These are phyloP conservation scores for Lodderomyces orthopsilosis DNA, from an alignment of 1,139 yeast species.

Conservation along the genomic window DNA sequence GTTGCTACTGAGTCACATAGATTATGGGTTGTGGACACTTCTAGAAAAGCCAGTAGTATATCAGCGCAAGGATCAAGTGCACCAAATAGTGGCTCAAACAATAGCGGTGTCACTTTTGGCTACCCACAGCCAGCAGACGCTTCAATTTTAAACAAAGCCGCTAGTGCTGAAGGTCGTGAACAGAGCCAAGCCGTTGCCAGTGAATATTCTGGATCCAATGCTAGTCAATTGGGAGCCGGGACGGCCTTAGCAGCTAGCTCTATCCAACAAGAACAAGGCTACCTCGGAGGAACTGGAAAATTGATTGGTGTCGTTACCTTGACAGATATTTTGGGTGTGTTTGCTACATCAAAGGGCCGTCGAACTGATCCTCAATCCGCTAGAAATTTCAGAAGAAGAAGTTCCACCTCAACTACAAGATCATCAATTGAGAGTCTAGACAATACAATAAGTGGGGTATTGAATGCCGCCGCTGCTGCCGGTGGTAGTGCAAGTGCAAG, in stretches of 20 bases:
- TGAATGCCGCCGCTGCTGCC: slow-evolving; percentile 1
- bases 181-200: not conserved
- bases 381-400: slow-evolving; percentile 81
- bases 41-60: slow-evolving; percentile 19
- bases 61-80: slow-evolving; percentile 6
- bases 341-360: slow-evolving; percentile 70
- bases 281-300: slow-evolving; percentile 60
- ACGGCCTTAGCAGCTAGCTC: slow-evolving; percentile 18
- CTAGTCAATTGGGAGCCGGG: slow-evolving; percentile 7
- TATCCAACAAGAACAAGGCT: slow-evolving; percentile 19
- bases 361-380: slow-evolving; percentile 80
- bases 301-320: slow-evolving; percentile 87
- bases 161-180: slow-evolving; percentile 18
- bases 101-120: slow-evolving; percentile 7
- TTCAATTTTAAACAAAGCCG: slow-evolving; percentile 19
- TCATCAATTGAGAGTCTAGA: slow-evolving; percentile 31
- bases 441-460: slow-evolving; percentile 2
- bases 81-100: slow-evolving; percentile 6
- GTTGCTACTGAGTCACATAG: slow-evolving; percentile 95
- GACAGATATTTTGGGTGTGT: slow-evolving; percentile 79
- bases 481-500: not conserved
- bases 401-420: slow-evolving; percentile 48
- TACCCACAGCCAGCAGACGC: slow-evolving; percentile 9
- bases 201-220: not conserved
- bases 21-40: slow-evolving; percentile 80